Evolutionary conservation across 805 yeast species (phyloP).

Genomic region (Peterozyma xylosa): DNA sequence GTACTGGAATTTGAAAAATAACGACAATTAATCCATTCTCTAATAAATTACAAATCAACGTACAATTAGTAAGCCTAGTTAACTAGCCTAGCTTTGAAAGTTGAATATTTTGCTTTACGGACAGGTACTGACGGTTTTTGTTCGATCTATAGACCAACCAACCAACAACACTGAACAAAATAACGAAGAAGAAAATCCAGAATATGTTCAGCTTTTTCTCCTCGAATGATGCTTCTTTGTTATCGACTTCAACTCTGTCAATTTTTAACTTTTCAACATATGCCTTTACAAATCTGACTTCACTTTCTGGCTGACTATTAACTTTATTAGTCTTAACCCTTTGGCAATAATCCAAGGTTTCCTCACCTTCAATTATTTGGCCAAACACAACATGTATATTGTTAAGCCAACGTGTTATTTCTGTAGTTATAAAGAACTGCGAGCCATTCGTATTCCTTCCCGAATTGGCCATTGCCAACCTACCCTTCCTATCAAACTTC

Average conservation of each 20-base stretch:
- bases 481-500: conserved; percentile 38
- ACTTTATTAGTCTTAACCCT: conserved; percentile 34
- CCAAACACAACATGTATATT: conserved; percentile 73
- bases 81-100: too few relatives aligned
- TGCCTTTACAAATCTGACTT: conserved; percentile 28
- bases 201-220: neutral
- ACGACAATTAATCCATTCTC: too few relatives aligned
- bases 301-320: conserved; percentile 32
- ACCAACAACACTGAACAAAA: neutral
- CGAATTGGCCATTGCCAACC: conserved; percentile 44
- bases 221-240: conserved; percentile 1
- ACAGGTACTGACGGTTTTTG: neutral
- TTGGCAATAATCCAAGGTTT: conserved; percentile 55
- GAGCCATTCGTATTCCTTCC: conserved; percentile 56
- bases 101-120: too few relatives aligned
- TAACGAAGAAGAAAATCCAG: conserved; percentile 5
- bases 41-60: too few relatives aligned
- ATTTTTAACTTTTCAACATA: conserved; percentile 9
- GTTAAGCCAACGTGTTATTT: conserved; percentile 43
- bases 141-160: neutral
- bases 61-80: too few relatives aligned
- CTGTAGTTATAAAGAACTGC: conserved; percentile 62
- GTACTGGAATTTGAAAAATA: too few relatives aligned
- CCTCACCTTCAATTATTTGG: conserved; percentile 62
- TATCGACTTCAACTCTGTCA: conserved; percentile 2